Evolutionary conservation across 176 grass and related monocot species (phyloP), one percentile per base, ranked within the genome.

Genomic region (Ensete ventricosum): DNA sequence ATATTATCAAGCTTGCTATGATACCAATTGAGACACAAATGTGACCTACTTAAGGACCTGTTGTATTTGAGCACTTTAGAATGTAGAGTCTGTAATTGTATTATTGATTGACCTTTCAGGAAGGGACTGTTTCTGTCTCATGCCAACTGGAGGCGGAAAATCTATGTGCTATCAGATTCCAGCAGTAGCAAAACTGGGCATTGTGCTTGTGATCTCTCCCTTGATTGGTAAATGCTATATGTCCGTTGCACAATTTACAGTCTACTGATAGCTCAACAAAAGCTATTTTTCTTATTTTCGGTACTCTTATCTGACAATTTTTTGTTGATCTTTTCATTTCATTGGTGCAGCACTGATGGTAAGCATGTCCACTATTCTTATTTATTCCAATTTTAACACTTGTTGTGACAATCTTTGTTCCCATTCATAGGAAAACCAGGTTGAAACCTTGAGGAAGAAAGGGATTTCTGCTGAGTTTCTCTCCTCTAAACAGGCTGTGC

Each of bases 111-210:
- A 57, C 80, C 20, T 71, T 78, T 49, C 84, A 97, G 94, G 94
- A 80, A 90, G 78, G 68, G 94, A 97, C 80, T 97, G 94, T 77
- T 97, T 97, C 78, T 97, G 94, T 83, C 83, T 97, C 75, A 93
- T 97, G 94, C 94, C 94, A 76, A 97, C 94, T 83, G 94, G 94
- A 73, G 94, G 94, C 50, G 94, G 94, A 64, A 97, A 97, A 76
- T 97, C 94, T 22, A 93, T 93, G 90, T 97, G 90, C 54, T 93
- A 91, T 78, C 94, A 97, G 77, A 89, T 97, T 76, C 94, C 94
- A 24, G 85, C 94, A 72, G 81, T 97, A 73, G 94, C 89, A 73
- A 97, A 93, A 74, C 12, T 80, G 12, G 94, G 94, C 70, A 76
- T 97, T 83, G 94, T 93, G 80, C 90, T 97, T 80, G 94, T 97